These are phyloP conservation scores for Lactarius indigo DNA, from an alignment of 768 basidiomycete species.

Conservation along the genomic window DNA sequence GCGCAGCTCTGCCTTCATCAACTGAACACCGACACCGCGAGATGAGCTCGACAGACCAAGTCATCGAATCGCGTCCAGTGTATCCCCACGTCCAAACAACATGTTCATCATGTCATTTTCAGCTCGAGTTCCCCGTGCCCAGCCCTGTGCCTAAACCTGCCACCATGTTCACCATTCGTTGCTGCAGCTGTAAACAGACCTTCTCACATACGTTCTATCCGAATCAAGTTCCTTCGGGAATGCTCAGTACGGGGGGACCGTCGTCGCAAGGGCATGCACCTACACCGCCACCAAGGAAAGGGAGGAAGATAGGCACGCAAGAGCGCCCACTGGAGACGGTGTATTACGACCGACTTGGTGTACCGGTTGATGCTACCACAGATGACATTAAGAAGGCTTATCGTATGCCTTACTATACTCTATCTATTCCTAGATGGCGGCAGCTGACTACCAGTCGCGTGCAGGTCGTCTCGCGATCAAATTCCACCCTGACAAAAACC, in stretches of 20 bases:
- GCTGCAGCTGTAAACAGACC: slow-evolving; percentile 60
- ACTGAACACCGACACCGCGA: neutral
- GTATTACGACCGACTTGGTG: slow-evolving; percentile 86
- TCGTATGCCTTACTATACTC: slow-evolving; percentile 44
- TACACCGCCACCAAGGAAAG: slow-evolving; percentile 38
- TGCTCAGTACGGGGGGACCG: slow-evolving; percentile 9
- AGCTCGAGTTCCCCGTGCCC: slow-evolving; percentile 69
- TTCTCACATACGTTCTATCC: slow-evolving; percentile 68
- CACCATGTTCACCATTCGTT: slow-evolving; percentile 62
- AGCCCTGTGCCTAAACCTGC: slow-evolving; percentile 51
- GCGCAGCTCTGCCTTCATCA: neutral
- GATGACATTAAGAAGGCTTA: slow-evolving; percentile 93
- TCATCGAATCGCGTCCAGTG: slow-evolving; percentile 63
- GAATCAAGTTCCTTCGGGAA: slow-evolving; percentile 44
- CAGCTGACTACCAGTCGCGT: neutral
- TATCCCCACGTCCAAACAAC: slow-evolving; percentile 62
- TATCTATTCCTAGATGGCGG: neutral
- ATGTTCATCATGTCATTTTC: slow-evolving; percentile 53
- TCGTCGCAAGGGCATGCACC: slow-evolving; percentile 23
- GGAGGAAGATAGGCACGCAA: slow-evolving; percentile 84
- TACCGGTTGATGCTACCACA: slow-evolving; percentile 66
- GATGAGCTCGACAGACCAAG: slow-evolving; percentile 46
- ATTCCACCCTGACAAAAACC: slow-evolving; percentile 91
- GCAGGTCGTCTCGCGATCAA: slow-evolving; percentile 83
- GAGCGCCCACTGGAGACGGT: slow-evolving; percentile 83